Evolutionary conservation across 176 grass and related monocot genomes (phyloP), one percentile per base, ranked within the genome.

Genomic region (Coix lacrymajobi): DNA sequence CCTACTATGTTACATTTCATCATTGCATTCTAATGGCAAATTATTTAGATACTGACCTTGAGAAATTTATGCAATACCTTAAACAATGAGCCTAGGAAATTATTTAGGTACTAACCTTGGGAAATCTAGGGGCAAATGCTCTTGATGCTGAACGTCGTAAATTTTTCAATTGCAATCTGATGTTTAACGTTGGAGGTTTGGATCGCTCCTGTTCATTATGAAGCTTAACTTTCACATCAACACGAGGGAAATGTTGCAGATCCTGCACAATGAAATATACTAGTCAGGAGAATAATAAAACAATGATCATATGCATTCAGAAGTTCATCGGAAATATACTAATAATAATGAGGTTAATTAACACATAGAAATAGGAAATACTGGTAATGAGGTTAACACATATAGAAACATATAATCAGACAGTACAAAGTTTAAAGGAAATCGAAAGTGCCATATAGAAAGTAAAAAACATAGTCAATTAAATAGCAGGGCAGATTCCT

Each of bases 101-200:
- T 73, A 54, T 81, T 73, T 51, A 70, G 79, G 46, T 62, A 78
- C 85, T 86, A 49, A 98, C 95, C 92, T 95, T 98, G 14, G 92
- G 96, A 74, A 93, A 98, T 90, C 91, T 83, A 85, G 92, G 87
- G 45, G 87, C 83, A 90, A 98, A 98, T 75, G 92, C 89, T 87
- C 96, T 91, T 63, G 81, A 87, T 78, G 77, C 84, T 62, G 86
- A 92, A 30, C 85, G 78, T 34, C 85, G 85, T n/a, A 66, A 84
- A 79, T 93, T 93, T 73, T 45, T 91, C 68, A 93, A 88, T 64
- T 95, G 86, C 75, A 93, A 74, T 74, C 85, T 93, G 70, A 98
- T 91, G 77, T 82, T 95, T 83, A 98, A 68, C 78, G 87, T 86
- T 45, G 52, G 61, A 77, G 87, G 62, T 41, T 86, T 93, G 26